Conservation (phyloP, 2,329 filamentous ascomycete species). For the Penicillium rolfsii region DNA sequence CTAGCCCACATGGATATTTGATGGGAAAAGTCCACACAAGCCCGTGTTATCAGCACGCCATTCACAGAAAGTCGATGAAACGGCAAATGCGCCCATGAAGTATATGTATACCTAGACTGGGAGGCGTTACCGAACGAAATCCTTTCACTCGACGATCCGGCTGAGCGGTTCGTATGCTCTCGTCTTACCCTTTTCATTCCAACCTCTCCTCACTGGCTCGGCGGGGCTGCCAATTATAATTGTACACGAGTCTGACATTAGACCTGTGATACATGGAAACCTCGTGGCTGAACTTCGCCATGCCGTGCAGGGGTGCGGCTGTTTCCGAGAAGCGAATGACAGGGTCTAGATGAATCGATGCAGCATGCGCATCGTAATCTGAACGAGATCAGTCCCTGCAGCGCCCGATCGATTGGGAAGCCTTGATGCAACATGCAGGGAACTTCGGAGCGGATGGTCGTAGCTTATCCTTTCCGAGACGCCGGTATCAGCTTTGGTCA, state of each 20-base stretch:
- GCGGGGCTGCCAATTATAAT: not conserved
- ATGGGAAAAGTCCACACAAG: not conserved
- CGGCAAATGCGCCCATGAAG: not conserved
- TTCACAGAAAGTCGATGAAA: not conserved
- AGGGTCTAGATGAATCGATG: not conserved
- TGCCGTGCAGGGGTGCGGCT: conserved; percentile 3
- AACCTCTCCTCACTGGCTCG: not conserved
- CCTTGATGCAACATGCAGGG: not conserved
- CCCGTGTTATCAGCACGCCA: not conserved
- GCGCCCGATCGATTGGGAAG: not conserved
- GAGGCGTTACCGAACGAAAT: not conserved
- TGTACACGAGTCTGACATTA: conserved; percentile 3
- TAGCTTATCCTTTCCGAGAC: not conserved
- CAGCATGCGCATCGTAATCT: not conserved
- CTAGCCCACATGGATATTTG: not conserved
- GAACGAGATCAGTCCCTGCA: not conserved
- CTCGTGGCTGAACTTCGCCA: conserved; percentile 2
- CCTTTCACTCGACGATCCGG: not conserved
- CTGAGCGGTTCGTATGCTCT: conserved; percentile 2
- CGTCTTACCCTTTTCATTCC: not conserved
- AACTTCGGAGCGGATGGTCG: not conserved
- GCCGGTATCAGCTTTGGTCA: not conserved
- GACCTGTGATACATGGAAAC: conserved; percentile 4
- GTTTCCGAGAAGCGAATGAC: not conserved
- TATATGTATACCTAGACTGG: not conserved